phyloP scores from a whole-genome alignment of 1,139 yeast species.

The Hyphopichia fennica region DNA sequence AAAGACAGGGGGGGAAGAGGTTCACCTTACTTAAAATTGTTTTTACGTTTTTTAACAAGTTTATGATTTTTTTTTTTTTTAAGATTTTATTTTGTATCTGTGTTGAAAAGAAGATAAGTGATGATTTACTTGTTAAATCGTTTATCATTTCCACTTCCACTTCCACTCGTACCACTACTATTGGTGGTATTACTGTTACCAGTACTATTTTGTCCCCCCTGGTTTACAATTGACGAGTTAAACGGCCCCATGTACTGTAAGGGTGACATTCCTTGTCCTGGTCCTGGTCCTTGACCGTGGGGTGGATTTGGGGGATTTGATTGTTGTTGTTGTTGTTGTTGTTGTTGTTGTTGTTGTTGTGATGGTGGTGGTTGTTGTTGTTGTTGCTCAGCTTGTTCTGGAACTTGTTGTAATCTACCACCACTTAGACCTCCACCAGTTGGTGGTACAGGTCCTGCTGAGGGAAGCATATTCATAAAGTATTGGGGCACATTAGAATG shows the following conservation, averaged over 20 bases:
- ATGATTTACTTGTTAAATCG: not conserved
- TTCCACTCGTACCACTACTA: not conserved
- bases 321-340: conserved; percentile 1
- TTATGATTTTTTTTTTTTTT: too few species aligned
- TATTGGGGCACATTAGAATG: conserved; percentile 28
- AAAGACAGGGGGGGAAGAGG: too few species aligned
- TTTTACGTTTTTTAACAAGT: too few species aligned
- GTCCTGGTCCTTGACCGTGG: not conserved
- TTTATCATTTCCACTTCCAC: not conserved
- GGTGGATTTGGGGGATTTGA: conserved; percentile 3
- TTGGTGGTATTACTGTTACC: too few species aligned
- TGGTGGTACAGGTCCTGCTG: conserved; percentile 2
- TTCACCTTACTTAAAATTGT: too few species aligned
- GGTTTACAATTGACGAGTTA: not conserved
- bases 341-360: conserved; percentile 2
- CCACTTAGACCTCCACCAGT: too few species aligned
- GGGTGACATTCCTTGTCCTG: conserved; percentile 4
- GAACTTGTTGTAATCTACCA: not conserved
- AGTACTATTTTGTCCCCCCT: not conserved
- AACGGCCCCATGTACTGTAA: conserved; percentile 12
- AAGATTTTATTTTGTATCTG: too few species aligned
- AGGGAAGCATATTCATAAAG: conserved; percentile 22
- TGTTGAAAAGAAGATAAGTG: too few species aligned
- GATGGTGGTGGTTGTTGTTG: not conserved
- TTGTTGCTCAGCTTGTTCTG: not conserved